phyloP scores from a whole-genome alignment of 106 monocot species.

The Apostasia ramifera region DNA sequence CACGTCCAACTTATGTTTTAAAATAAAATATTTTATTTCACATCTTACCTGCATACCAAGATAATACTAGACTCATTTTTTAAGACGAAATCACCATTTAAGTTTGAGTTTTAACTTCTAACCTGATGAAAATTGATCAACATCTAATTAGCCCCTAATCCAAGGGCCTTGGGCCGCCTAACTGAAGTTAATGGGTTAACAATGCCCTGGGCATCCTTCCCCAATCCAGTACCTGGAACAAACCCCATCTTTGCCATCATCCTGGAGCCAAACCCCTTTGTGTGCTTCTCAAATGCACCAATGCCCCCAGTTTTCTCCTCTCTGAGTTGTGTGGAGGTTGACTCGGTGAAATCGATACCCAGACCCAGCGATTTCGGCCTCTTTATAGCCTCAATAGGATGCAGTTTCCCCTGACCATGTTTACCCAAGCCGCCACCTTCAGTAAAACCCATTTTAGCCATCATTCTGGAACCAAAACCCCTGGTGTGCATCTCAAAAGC shows the following conservation, averaged over 20 bases:
- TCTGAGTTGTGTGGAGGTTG: neutral
- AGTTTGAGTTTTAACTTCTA: too few species aligned
- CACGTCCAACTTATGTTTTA: too few species aligned
- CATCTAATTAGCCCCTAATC: conserved; percentile 33
- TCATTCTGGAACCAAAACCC: conserved; percentile 91
- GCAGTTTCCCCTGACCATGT: conserved; percentile 67
- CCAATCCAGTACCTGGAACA: conserved; percentile 55
- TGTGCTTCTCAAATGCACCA: conserved; percentile 22
- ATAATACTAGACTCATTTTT: too few species aligned
- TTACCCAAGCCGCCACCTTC: conserved; percentile 84
- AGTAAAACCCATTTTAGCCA: conserved; percentile 94
- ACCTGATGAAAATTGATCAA: too few species aligned
- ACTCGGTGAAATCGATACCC: conserved; percentile 49
- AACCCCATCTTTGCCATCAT: conserved; percentile 97
- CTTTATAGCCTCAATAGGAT: conserved; percentile 59
- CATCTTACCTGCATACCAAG: too few species aligned
- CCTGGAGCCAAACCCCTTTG: conserved; percentile 86
- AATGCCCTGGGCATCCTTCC: conserved; percentile 75
- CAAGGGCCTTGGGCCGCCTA: conserved; percentile 44
- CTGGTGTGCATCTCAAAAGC: conserved; percentile 92
- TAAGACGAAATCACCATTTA: too few species aligned
- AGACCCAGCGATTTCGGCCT: conserved; percentile 87
- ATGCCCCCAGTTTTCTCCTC: neutral
- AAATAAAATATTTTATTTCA: too few species aligned
- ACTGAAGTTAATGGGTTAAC: conserved; percentile 51